Evolutionary conservation across 768 basidiomycete species (phyloP).

Genomic region (Boletus reticulatus): DNA sequence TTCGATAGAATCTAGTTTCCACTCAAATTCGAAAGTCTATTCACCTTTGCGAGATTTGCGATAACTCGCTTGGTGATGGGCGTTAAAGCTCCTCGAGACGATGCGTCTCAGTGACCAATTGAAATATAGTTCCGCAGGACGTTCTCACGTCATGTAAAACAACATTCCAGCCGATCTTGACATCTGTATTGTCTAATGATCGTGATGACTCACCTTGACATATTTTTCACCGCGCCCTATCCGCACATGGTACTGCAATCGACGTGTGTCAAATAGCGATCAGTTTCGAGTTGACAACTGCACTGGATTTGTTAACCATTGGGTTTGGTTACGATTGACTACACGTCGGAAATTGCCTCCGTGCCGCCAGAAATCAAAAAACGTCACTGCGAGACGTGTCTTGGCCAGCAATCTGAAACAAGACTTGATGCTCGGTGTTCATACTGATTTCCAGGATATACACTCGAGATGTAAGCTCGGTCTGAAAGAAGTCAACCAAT

Average conservation of each 20-base stretch:
- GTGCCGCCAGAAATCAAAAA: background rate
- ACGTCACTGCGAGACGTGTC: too few relatives aligned
- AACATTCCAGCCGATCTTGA: constrained; percentile 1
- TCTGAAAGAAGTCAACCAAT: background rate
- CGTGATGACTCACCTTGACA: background rate
- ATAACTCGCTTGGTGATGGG: too few relatives aligned
- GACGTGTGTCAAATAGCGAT: constrained; percentile 1
- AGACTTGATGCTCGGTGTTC: too few relatives aligned
- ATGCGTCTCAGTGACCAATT: background rate
- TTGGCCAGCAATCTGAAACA: background rate
- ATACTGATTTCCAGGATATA: too few relatives aligned
- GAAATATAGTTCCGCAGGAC: background rate
- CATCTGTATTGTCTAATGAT: background rate
- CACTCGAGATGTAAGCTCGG: too few relatives aligned
- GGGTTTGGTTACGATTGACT: background rate
- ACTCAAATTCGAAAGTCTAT: too few relatives aligned
- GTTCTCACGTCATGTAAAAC: too few relatives aligned
- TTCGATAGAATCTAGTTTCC: background rate
- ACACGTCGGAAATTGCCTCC: constrained; percentile 1
- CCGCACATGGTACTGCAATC: background rate
- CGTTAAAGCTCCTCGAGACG: too few relatives aligned
- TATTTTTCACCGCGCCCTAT: background rate
- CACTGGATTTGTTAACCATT: background rate
- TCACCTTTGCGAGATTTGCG: too few relatives aligned
- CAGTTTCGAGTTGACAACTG: constrained; percentile 5